A percentile compares a stretch with the other conserved stretches of the same genome.
These are phyloP conservation scores for Pythium plurisporium DNA, from an alignment of 352 stramenopile genomes.

Conservation along the genomic window DNA sequence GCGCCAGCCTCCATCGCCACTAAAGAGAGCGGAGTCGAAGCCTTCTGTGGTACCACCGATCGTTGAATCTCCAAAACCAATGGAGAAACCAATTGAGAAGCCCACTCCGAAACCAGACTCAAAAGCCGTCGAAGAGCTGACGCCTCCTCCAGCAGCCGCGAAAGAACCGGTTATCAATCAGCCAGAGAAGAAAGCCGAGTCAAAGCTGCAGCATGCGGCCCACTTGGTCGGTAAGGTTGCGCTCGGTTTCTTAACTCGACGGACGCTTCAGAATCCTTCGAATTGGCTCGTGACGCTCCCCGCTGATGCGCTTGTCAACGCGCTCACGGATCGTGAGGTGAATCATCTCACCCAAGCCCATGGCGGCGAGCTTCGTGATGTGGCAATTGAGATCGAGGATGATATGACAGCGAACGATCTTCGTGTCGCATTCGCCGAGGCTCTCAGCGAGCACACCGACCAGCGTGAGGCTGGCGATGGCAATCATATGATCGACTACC, in stretches of 20 bases:
- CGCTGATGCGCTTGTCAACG: slow-evolving; percentile 22
- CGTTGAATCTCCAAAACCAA: neutral
- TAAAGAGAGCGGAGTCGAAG: slow-evolving; percentile 6
- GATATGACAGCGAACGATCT: slow-evolving; percentile 63
- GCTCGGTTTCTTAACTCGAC: slow-evolving; percentile 38
- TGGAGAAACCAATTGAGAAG: neutral
- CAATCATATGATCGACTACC: slow-evolving; percentile 22
- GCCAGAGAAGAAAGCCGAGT: slow-evolving; percentile 9
- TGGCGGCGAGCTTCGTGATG: slow-evolving; percentile 1
- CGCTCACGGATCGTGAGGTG: slow-evolving; percentile 34
- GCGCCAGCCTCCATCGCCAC: neutral
- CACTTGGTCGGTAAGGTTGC: slow-evolving; percentile 49
- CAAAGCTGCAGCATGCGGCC: slow-evolving; percentile 31
- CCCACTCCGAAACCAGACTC: neutral
- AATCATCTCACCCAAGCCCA: slow-evolving; percentile 8
- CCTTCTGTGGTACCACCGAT: no score
- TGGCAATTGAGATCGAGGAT: slow-evolving; percentile 32
- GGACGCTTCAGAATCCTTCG: slow-evolving; percentile 31
- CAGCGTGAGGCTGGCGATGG: neutral
- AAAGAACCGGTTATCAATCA: neutral
- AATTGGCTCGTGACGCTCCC: slow-evolving; percentile 52
- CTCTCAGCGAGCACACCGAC: slow-evolving; percentile 19
- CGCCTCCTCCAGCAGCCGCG: neutral
- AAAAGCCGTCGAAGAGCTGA: neutral
- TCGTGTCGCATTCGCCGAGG: slow-evolving; percentile 37